Evolutionary conservation across 2,329 filamentous ascomycete species (phyloP).

Genomic region (Claviceps sp.): DNA sequence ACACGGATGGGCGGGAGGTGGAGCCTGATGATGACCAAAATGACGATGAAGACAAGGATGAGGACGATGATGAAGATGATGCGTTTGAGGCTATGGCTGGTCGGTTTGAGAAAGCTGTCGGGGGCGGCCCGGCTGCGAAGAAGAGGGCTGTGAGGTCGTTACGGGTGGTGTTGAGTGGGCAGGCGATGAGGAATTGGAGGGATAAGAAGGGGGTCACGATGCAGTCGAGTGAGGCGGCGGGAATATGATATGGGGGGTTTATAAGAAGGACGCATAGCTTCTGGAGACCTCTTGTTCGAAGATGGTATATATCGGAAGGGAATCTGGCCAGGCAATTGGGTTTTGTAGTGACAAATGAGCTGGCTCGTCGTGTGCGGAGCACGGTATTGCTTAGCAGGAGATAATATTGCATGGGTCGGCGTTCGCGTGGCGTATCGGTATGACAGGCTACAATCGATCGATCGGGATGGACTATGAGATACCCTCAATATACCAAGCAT

Average conservation of each 20-base stretch:
- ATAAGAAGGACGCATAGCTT: not conserved
- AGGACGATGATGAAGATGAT: slow-evolving; percentile 28
- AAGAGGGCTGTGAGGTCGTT: slow-evolving; percentile 38
- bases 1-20: no score
- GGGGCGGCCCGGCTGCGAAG: slow-evolving; percentile 28
- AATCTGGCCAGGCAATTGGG: not conserved
- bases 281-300: not conserved
- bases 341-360: no score
- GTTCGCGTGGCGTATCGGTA: not conserved
- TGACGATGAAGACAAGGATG: slow-evolving; percentile 3
- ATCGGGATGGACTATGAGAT: not conserved
- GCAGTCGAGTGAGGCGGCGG: slow-evolving; percentile 28
- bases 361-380: not conserved
- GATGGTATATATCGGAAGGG: not conserved
- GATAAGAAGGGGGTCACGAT: slow-evolving; percentile 30
- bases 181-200: slow-evolving; percentile 41
- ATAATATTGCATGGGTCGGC: not conserved
- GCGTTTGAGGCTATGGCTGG: slow-evolving; percentile 45
- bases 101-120: slow-evolving; percentile 40
- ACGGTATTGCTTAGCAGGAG: not conserved
- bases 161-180: slow-evolving; percentile 44
- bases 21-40: no score
- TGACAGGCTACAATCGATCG: not conserved
- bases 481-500: not conserved
- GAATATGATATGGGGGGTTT: not conserved